A percentile compares a stretch with the other conserved stretches of the same genome.
These are phyloP conservation scores for Pilasporangium apinafurcum DNA, from an alignment of 352 stramenopile genomes.

Conservation along the genomic window DNA sequence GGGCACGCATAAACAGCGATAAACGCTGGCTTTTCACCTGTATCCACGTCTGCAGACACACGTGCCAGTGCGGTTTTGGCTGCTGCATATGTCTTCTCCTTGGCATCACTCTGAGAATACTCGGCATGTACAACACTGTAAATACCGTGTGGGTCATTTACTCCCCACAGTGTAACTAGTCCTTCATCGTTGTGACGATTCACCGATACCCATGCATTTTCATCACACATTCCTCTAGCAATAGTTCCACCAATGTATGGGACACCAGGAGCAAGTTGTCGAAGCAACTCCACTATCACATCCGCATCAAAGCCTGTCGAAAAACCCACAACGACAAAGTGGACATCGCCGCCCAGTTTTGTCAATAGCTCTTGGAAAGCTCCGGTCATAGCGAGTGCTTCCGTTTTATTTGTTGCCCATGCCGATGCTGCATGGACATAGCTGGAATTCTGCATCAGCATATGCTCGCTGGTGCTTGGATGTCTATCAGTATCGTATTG, in stretches of 20 bases:
- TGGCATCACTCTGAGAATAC: conserved; percentile 74
- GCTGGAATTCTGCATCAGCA: conserved; percentile 47
- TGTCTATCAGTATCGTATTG: too few relatives aligned
- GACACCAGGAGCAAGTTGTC: conserved; percentile 68
- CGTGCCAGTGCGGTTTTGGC: conserved; percentile 57
- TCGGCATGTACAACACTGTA: conserved; percentile 79
- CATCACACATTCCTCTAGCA: conserved; percentile 78
- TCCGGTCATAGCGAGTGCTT: conserved; percentile 64
- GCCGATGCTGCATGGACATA: conserved; percentile 66
- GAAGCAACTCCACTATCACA: conserved; percentile 61
- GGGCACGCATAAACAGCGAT: conserved; percentile 76
- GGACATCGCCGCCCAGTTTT: conserved; percentile 69
- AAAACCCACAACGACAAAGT: conserved; percentile 84
- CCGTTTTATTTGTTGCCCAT: conserved; percentile 67
- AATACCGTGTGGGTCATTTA: conserved; percentile 77
- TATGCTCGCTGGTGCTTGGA: conserved; percentile 37
- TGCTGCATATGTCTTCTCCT: conserved; percentile 71
- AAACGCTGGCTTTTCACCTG: conserved; percentile 70
- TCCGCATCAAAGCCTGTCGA: conserved; percentile 78
- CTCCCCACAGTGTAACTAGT: conserved; percentile 77
- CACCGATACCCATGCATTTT: conserved; percentile 84
- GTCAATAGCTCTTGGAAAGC: conserved; percentile 77
- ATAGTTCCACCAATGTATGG: conserved; percentile 84
- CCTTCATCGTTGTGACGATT: conserved; percentile 83
- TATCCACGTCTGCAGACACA: conserved; percentile 46